These are phyloP conservation scores for Saussurea involucrata DNA, from an alignment of 129 eudicot species.

Conservation along the genomic window DNA sequence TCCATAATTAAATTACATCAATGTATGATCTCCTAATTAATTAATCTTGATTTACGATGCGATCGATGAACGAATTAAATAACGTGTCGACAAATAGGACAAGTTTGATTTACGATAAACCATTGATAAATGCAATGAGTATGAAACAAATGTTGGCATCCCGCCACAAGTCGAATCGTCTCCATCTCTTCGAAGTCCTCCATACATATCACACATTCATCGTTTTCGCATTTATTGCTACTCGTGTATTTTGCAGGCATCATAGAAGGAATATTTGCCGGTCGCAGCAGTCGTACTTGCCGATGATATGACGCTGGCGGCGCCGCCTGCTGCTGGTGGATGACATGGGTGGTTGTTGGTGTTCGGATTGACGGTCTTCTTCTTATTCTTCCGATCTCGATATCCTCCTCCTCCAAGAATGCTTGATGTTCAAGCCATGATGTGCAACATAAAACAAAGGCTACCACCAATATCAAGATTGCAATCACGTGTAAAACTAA, in stretches of 20 bases:
- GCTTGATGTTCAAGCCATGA: not conserved
- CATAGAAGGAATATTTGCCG: not conserved
- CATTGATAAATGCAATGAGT: not conserved
- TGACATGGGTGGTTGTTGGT: not conserved
- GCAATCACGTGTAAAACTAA: not conserved
- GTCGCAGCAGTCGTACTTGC: not conserved
- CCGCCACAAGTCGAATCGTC: not conserved
- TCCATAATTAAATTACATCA: not conserved
- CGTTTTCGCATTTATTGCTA: not conserved
- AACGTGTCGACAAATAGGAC: not conserved
- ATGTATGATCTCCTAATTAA: not conserved
- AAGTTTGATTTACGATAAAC: not conserved
- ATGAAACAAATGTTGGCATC: conserved; percentile 1
- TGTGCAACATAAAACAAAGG: not conserved
- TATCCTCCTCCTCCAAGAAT: not conserved
- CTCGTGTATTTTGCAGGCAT: not conserved
- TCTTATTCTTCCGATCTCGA: not conserved
- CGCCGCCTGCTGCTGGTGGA: not conserved
- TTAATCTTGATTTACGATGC: not conserved
- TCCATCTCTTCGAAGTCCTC: not conserved
- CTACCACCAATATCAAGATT: not conserved
- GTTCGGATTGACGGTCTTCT: not conserved
- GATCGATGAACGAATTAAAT: not conserved
- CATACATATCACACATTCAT: not conserved
- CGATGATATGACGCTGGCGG: not conserved